phyloP scores from a whole-genome alignment of 2,329 filamentous ascomycete genomes.

The Sarocladium strictum region DNA sequence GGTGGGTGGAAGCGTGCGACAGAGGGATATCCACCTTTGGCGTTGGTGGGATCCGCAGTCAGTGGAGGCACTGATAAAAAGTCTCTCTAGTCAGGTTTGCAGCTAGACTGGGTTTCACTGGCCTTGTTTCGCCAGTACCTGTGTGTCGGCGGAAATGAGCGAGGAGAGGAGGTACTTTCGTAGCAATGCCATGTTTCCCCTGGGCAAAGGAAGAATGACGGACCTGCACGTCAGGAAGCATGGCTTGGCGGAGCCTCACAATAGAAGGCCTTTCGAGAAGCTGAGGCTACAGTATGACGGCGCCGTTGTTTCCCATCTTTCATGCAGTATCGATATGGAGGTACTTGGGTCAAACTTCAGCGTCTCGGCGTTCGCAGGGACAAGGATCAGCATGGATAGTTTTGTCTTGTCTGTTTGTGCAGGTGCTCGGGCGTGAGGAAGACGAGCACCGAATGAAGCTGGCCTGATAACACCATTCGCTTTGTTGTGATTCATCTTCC shows the following conservation, averaged over 20 bases:
- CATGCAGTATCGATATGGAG: not conserved
- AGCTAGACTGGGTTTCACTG: too few species aligned
- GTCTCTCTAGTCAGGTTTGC: constrained; percentile 1
- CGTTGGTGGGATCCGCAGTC: not conserved
- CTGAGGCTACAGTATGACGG: not conserved
- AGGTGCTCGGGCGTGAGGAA: not conserved
- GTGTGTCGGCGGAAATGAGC: not conserved
- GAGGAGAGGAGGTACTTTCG: constrained; percentile 6
- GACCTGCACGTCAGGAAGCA: constrained; percentile 6
- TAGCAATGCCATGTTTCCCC: constrained; percentile 4
- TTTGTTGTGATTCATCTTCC: not conserved
- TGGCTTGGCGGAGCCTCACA: constrained; percentile 3
- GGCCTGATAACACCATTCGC: not conserved
- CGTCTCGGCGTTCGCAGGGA: constrained; percentile 2
- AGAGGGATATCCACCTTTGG: not conserved
- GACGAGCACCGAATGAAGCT: not conserved
- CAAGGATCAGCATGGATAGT: not conserved
- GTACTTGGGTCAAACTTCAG: not conserved
- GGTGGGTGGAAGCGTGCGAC: constrained; percentile 1
- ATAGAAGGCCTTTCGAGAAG: constrained; percentile 4
- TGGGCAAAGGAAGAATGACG: not conserved
- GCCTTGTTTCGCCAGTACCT: constrained; percentile 5
- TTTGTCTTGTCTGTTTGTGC: not conserved
- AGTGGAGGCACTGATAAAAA: constrained; percentile 6
- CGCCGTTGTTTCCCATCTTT: not conserved